A percentile compares a stretch with the other conserved stretches of the same genome.
Evolutionary conservation across 225 moss, liverwort and hornwort species (phyloP).

Genomic region (Physcomitrium patens): DNA sequence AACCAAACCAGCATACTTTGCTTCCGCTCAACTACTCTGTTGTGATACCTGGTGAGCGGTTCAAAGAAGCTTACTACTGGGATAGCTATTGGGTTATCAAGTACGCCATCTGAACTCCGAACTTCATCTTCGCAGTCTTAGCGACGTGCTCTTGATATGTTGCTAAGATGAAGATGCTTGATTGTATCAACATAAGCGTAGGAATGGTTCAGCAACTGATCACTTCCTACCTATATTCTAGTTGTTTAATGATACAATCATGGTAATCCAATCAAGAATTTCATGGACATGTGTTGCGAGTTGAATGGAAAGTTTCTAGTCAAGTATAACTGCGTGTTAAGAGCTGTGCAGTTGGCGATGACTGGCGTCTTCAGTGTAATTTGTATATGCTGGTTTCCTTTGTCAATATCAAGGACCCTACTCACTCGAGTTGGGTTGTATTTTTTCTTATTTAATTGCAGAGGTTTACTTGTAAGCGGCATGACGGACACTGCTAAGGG

Average conservation of each 20-base stretch:
- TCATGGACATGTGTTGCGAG: not conserved
- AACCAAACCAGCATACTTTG: constrained; percentile 53
- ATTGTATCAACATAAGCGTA: not conserved
- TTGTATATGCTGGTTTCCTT: not conserved
- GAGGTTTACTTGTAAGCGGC: constrained; percentile 46
- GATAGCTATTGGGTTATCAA: constrained; percentile 70
- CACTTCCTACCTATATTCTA: not conserved
- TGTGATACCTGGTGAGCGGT: constrained; percentile 62
- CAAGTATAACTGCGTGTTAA: not conserved
- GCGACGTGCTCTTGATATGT: constrained; percentile 12
- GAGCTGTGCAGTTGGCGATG: not conserved
- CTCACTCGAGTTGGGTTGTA: not conserved
- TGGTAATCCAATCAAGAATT: not conserved
- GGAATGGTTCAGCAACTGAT: not conserved
- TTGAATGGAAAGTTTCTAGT: not conserved
- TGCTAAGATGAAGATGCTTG: not conserved
- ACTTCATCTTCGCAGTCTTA: not conserved
- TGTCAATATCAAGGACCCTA: not conserved
- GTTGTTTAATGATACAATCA: not conserved
- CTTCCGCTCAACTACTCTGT: constrained; percentile 44
- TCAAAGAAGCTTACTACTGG: constrained; percentile 71
- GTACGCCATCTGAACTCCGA: constrained; percentile 36
- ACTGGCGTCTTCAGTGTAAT: not conserved
- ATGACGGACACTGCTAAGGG: constrained; percentile 45
- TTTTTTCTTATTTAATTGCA: not conserved